Evolutionary conservation across 768 basidiomycete genomes (phyloP).

Genomic region (Rhizopogon rudus): DNA sequence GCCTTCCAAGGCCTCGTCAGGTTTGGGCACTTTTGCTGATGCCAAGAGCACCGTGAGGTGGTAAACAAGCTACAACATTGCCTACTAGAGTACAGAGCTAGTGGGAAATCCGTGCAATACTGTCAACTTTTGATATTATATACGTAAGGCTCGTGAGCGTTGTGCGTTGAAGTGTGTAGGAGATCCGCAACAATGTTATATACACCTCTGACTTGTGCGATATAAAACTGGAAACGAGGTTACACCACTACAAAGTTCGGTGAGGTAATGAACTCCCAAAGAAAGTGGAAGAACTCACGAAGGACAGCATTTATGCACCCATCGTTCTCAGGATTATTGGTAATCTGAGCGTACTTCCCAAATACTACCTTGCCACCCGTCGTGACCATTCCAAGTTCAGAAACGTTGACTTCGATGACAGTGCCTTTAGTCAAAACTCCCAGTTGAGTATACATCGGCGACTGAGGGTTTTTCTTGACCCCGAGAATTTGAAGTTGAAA

Average conservation of each 20-base stretch:
- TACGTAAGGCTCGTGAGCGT: too few species aligned
- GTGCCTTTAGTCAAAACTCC: constrained; percentile 99
- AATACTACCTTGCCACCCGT: constrained; percentile 94
- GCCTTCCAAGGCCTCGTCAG: too few species aligned
- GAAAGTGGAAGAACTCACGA: constrained; percentile 44
- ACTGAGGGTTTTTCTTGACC: constrained; percentile 99
- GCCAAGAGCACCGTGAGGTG: background rate
- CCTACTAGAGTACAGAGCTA: too few species aligned
- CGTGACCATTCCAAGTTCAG: constrained; percentile 95
- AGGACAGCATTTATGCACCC: constrained; percentile 95
- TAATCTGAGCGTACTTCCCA: constrained; percentile 91
- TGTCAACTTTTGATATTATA: background rate
- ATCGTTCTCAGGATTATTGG: constrained; percentile 94
- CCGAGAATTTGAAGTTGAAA: constrained; percentile 98
- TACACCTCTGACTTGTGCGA: background rate
- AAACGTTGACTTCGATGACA: constrained; percentile 98
- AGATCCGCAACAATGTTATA: background rate
- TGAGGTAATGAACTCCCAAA: background rate
- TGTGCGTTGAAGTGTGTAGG: background rate
- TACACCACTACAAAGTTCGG: background rate
- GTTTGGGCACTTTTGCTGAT: too few species aligned
- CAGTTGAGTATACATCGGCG: constrained; percentile 94
- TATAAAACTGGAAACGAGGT: background rate
- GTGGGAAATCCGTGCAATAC: background rate
- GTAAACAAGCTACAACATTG: constrained; percentile 18